Conservation (phyloP, 2,329 filamentous ascomycete species). For the Orbilia ellipsospora region DNA sequence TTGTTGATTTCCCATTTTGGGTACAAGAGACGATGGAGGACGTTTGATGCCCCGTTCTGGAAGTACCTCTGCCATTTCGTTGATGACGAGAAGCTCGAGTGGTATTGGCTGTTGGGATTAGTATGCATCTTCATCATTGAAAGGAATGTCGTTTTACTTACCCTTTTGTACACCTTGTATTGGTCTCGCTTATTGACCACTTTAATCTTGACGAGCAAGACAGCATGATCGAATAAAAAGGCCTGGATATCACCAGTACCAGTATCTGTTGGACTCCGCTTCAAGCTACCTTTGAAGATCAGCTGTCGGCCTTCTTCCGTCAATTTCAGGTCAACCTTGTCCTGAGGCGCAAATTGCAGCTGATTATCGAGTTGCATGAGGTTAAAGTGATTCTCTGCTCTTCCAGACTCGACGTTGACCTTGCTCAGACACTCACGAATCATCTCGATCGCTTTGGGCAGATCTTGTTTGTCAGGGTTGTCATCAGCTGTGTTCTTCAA, state of each 20-base stretch:
- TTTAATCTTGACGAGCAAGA: constrained; percentile 90
- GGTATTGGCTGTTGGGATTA: constrained; percentile 77
- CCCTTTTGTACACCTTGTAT: constrained; percentile 88
- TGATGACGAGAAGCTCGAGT: constrained; percentile 88
- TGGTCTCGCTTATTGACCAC: constrained; percentile 92
- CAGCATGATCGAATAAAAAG: constrained; percentile 95
- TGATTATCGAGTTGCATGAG: constrained; percentile 90
- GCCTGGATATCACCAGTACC: constrained; percentile 78
- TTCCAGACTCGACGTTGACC: constrained; percentile 95
- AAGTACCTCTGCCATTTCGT: constrained; percentile 96
- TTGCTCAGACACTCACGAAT: constrained; percentile 87
- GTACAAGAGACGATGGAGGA: constrained; percentile 84
- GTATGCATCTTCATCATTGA: constrained; percentile 13
- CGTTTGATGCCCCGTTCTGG: constrained; percentile 85
- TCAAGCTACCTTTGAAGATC: constrained; percentile 92
- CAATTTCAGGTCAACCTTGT: constrained; percentile 91
- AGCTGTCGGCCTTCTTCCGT: constrained; percentile 93
- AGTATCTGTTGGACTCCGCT: constrained; percentile 79
- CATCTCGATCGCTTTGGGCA: constrained; percentile 85
- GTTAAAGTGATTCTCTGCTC: constrained; percentile 97
- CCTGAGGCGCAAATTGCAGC: constrained; percentile 87
- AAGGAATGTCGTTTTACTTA: constrained; percentile 60
- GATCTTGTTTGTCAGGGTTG: constrained; percentile 88
- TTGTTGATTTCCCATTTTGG: constrained; percentile 68
- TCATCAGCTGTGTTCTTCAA: constrained; percentile 90